Evolutionary conservation across 2,329 filamentous ascomycete species (phyloP).

Genomic region (Exophiala calicioides): DNA sequence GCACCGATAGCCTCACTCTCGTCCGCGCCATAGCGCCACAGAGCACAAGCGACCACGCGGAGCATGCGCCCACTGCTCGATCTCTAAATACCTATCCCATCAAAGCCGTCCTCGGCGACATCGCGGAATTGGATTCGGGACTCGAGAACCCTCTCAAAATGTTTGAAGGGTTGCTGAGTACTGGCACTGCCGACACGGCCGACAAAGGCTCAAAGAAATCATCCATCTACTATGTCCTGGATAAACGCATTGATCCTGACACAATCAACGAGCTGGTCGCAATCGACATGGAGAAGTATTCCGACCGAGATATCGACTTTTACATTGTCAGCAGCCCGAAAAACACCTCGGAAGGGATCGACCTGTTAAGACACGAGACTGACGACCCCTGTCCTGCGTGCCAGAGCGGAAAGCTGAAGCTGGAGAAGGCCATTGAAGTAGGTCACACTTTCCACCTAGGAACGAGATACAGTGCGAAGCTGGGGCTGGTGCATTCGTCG

Average conservation of each 20-base stretch:
- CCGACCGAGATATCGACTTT: conserved; percentile 8
- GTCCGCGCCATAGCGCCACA: conserved; percentile 18
- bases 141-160: conserved; percentile 56
- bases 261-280: conserved; percentile 7
- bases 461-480: conserved; percentile 77
- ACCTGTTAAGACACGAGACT: conserved; percentile 64
- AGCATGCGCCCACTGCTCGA: not conserved
- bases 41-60: not conserved
- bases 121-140: conserved; percentile 70
- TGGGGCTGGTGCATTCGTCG: conserved; percentile 60
- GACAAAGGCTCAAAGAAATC: conserved; percentile 34
- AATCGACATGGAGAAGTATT: conserved; percentile 10
- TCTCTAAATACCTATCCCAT: conserved; percentile 62
- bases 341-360: conserved; percentile 6
- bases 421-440: conserved; percentile 78
- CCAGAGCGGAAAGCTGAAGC: conserved; percentile 59
- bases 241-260: conserved; percentile 16
- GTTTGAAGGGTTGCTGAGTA: conserved; percentile 14
- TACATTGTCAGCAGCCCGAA: conserved; percentile 12
- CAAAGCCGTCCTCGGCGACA: conserved; percentile 53
- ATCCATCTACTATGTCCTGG: conserved; percentile 29
- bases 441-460: conserved; percentile 95
- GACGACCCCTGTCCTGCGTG: conserved; percentile 77
- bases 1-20: conserved; percentile 21
- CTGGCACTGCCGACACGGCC: conserved; percentile 32